Conservation (phyloP, 2,329 filamentous ascomycete genomes). For the Phaeosphaeria sp. region DNA sequence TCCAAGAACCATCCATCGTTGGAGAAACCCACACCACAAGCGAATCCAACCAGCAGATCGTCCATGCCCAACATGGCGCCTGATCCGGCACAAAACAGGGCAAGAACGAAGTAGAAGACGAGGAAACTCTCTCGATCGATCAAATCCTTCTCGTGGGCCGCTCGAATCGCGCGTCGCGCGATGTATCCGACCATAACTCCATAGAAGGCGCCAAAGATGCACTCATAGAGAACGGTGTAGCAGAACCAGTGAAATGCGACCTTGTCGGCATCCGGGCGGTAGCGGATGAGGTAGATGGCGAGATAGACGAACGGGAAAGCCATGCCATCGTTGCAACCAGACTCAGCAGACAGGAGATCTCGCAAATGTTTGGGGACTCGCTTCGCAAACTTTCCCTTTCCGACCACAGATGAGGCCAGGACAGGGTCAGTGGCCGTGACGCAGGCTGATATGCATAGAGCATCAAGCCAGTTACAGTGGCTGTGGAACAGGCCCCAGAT, state of each 20-base stretch:
- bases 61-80: conserved; percentile 91
- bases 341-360: conserved; percentile 93
- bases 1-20: conserved; percentile 99
- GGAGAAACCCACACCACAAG: conserved; percentile 96
- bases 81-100: conserved; percentile 92
- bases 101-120: conserved; percentile 97
- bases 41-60: conserved; percentile 92
- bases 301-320: conserved; percentile 98
- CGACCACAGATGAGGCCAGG: conserved; percentile 94
- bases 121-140: conserved; percentile 97
- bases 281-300: conserved; percentile 86
- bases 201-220: conserved; percentile 87
- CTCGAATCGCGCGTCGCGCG: conserved; percentile 88
- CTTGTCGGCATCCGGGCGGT: conserved; percentile 69
- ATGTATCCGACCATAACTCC: conserved; percentile 88
- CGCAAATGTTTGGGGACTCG: conserved; percentile 96
- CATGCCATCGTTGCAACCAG: conserved; percentile 99
- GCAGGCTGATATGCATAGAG: conserved; percentile 85
- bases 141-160: conserved; percentile 79
- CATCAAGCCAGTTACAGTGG: conserved; percentile 85
- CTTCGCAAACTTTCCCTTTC: conserved; percentile 98
- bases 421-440: conserved; percentile 98
- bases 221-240: conserved; percentile 91
- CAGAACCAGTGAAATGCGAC: conserved; percentile 89
- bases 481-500: conserved; percentile 87